These are phyloP conservation scores for Centrapalus pauciflorus DNA, from an alignment of 129 eudicot genomes.

Conservation along the genomic window DNA sequence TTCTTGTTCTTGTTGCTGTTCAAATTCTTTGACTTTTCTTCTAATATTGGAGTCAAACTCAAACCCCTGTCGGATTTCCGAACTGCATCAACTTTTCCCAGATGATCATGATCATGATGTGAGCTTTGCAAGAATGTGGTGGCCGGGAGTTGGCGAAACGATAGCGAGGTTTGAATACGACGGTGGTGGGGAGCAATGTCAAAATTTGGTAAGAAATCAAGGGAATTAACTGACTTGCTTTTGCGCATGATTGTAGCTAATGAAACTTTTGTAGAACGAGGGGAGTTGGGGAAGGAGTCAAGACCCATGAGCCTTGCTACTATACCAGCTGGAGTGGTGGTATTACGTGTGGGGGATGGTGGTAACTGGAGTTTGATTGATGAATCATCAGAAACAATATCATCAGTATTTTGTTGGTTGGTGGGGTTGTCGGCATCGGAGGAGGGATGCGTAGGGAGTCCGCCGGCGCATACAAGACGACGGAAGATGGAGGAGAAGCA, in stretches of 20 bases:
- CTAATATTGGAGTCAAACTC: neutral
- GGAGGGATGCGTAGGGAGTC: slow-evolving; percentile 26
- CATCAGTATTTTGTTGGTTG: too few species aligned
- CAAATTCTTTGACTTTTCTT: neutral
- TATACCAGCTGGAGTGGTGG: slow-evolving; percentile 8
- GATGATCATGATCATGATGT: neutral
- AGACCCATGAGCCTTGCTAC: slow-evolving; percentile 20
- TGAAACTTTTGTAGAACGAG: neutral
- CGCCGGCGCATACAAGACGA: slow-evolving; percentile 14
- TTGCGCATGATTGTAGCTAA: neutral
- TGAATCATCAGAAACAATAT: too few species aligned
- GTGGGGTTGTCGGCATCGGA: slow-evolving; percentile 2
- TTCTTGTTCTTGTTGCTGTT: neutral
- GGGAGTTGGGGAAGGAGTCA: slow-evolving; percentile 14
- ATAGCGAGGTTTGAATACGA: neutral
- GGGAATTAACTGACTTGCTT: slow-evolving; percentile 14
- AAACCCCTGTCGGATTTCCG: neutral
- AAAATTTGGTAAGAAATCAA: slow-evolving; percentile 5
- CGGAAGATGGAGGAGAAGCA: slow-evolving; percentile 18
- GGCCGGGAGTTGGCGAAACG: slow-evolving; percentile 12
- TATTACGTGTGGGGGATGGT: slow-evolving; percentile 3
- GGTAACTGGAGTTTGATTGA: neutral
- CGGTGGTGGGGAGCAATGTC: neutral
- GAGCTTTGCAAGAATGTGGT: neutral
- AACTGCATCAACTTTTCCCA: neutral